Conservation (phyloP, 2,329 filamentous ascomycete species). For the Monosporascus sp. region DNA sequence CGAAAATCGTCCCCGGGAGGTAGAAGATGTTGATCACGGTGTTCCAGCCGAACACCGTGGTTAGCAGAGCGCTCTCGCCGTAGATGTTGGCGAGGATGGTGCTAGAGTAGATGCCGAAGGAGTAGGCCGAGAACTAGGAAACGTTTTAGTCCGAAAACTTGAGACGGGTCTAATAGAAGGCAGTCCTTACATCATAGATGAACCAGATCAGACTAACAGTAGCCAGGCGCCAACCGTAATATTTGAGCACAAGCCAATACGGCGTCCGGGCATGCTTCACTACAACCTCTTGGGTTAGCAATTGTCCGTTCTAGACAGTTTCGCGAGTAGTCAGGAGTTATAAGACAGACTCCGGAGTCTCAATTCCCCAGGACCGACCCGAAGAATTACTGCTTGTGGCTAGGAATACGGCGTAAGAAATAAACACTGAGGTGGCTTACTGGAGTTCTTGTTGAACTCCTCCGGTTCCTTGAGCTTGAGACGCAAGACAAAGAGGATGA, state of each 20-base stretch:
- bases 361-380: no score
- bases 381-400: no score
- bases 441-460: constrained; percentile 65
- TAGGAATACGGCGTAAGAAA: not conserved
- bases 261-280: constrained; percentile 44
- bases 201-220: constrained; percentile 77
- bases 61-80: constrained; percentile 55
- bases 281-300: not conserved
- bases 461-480: constrained; percentile 72
- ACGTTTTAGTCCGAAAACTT: not conserved
- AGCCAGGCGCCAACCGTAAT: constrained; percentile 68
- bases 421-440: constrained; percentile 39
- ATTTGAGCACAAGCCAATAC: constrained; percentile 51
- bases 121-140: constrained; percentile 67
- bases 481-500: constrained; percentile 65
- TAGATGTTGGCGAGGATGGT: constrained; percentile 65
- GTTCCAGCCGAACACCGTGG: constrained; percentile 81
- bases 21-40: constrained; percentile 86
- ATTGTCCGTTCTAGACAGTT: not conserved
- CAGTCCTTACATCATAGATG: constrained; percentile 60
- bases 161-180: not conserved
- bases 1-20: constrained; percentile 73
- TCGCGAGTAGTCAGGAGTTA: not conserved
- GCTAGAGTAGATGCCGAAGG: constrained; percentile 79
- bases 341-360: no score